Base-by-base conservation (phyloP, 2,329 filamentous ascomycete species). In the Ophiostoma angusticollis region DNA sequence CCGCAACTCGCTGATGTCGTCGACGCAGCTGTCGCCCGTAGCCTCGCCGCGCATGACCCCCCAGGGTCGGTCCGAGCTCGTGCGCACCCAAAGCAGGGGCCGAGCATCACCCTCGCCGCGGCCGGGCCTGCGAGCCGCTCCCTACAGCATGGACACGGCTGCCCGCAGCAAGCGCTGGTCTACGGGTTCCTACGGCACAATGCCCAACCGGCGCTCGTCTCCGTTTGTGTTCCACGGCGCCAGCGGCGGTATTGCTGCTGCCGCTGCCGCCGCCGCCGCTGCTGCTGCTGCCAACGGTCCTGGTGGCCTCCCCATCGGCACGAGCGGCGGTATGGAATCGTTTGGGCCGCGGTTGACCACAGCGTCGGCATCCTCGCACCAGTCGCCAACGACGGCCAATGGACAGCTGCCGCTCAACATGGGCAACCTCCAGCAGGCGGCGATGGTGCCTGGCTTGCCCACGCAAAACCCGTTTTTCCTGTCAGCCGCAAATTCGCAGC, bases 151-250 rank as follows among this genome's bases (percentile, higher is more conserved):
- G 36, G 80, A 84, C 32, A n/a, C n/a, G n/a, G 70, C 67, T 37
- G 67, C 65, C 32, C 71, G 78, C 45, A 75, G 68, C 54, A 84
- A 85, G 64, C 68, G 81, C 48, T 86, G 81, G 80, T 85, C 81
- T 16, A 85, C 81, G 4, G 80, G 80, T 12, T 83, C 78, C 4
- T 84, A 79, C 43, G 76, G 70, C 16, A 70, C 74, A 2, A 57
- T 64, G 16, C 64, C 65, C 18, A 72, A 61, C 50, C 63, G 71
- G 40, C 65, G 76, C 23, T 67, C 70, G 19, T 67, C 74, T 23
- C 69, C 78, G 2, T 74, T 77, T 47, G 65, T 78, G 31, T 78
- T 78, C 55, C 70, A 79, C 46, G 68, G 72, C 44, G 6, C 25
- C 12, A 12, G 18, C 31, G 24, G 29, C 11, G 17, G 22, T 11